Evolutionary conservation across 768 basidiomycete species (phyloP), one percentile per base, ranked within the genome.

Genomic region (Crepidotus variabilis): DNA sequence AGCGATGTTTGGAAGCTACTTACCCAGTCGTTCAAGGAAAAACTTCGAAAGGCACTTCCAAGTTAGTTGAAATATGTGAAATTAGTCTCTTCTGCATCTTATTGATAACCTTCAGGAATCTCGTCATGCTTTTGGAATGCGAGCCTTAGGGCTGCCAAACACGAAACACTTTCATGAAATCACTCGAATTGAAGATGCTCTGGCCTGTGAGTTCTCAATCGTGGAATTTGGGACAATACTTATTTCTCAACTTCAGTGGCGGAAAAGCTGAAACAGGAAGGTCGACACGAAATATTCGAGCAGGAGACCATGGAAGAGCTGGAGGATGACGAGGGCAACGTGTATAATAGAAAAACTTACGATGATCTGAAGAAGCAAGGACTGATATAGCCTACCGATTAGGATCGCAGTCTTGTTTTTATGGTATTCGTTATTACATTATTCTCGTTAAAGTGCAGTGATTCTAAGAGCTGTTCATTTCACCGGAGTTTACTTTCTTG

Each of bases 131-230:
- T 98, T 98, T 63, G 97, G 95, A 21, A 97, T 99, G 94, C 88
- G 94, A 49, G 94, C 96, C 10, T 81, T 99, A 24, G 97, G 97
- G 34, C 79, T 99, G 56, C 97, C 97, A 1, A 98, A 98, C 62
- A 98, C 96, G 1, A 98, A 96, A 72, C 97, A 99, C 73, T 99
- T 98, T 79, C 94, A 97, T 67, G 97, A 97, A 72, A 98, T 99
- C 58, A 98, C 94, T 22, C 85, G 88, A 51, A 99, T 99, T 61
- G 91, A 94, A 65, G 97, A 99, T 75, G 97, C 95, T 0, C 83
- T 99, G 55, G 84, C 94, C 32, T 77, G 96, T 98, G 69, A 63
- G 94, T 86, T 8, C 24, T 9, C 48, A 24, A 43, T 33, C 52
- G 32, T 43, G 45, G 22, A 32, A 22, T 5, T 23, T 23, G 9